phyloP scores from a whole-genome alignment of 129 eudicot genomes.

The Gnaphalium uliginosum region DNA sequence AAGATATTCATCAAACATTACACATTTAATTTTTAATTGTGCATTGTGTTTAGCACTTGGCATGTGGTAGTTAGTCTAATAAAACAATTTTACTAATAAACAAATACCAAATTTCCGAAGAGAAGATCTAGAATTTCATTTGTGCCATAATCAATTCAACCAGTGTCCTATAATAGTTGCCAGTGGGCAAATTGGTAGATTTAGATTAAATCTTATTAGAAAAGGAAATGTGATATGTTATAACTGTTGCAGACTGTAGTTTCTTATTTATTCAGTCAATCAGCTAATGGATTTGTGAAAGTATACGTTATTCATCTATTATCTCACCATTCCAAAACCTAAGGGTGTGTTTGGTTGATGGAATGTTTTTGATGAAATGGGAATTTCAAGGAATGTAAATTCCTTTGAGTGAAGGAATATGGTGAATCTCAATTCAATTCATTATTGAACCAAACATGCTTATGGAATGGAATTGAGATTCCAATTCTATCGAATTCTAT shows the following conservation, averaged over 20 bases:
- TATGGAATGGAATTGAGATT: background rate
- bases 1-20: background rate
- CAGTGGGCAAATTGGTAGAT: background rate
- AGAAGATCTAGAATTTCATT: background rate
- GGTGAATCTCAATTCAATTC: too few relatives aligned
- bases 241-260: background rate
- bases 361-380: too few relatives aligned
- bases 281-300: background rate
- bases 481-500: background rate
- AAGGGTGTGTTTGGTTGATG: too few relatives aligned
- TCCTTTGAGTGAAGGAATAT: too few relatives aligned
- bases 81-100: too few relatives aligned
- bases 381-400: too few relatives aligned
- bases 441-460: too few relatives aligned
- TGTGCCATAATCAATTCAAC: background rate
- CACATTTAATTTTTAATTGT: too few relatives aligned
- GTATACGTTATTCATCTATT: background rate
- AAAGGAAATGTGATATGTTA: background rate
- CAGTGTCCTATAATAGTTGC: background rate
- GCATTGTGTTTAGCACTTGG: too few relatives aligned
- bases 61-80: too few relatives aligned
- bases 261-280: background rate
- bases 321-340: background rate
- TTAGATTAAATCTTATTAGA: background rate
- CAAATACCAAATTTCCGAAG: too few relatives aligned